Evolutionary conservation across 2,329 filamentous ascomycete genomes (phyloP).

Genomic region (Chaetothyriales sp.): DNA sequence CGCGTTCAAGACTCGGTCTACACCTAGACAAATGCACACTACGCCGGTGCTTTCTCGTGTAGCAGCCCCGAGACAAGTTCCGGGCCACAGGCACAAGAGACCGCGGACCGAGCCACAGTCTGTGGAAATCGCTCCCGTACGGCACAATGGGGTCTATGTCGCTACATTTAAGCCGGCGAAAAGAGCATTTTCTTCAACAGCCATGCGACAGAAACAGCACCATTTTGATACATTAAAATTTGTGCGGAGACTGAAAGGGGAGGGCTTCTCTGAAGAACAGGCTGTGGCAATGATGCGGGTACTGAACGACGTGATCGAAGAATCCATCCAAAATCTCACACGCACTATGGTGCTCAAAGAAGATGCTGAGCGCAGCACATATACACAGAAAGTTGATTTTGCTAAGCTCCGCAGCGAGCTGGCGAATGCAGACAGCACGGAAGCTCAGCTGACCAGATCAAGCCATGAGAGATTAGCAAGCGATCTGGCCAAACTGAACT

Average conservation of each 20-base stretch:
- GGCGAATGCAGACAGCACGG: slow-evolving; percentile 78
- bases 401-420: slow-evolving; percentile 92
- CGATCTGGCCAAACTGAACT: slow-evolving; percentile 87
- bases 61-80: slow-evolving; percentile 2
- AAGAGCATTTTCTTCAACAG: slow-evolving; percentile 51
- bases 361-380: slow-evolving; percentile 45
- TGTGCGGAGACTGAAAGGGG: slow-evolving; percentile 73
- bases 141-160: slow-evolving; percentile 36
- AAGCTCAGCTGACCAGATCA: slow-evolving; percentile 73
- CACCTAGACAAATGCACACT: background rate
- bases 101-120: slow-evolving; percentile 7
- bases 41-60: background rate
- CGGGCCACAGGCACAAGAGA: slow-evolving; percentile 1
- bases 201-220: slow-evolving; percentile 55
- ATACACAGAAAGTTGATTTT: slow-evolving; percentile 88
- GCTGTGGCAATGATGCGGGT: slow-evolving; percentile 98
- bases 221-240: slow-evolving; percentile 98
- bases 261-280: slow-evolving; percentile 92
- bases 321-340: slow-evolving; percentile 94
- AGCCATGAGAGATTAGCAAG: slow-evolving; percentile 88
- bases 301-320: slow-evolving; percentile 89
- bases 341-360: slow-evolving; percentile 96
- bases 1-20: slow-evolving; percentile 3
- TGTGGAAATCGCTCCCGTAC: slow-evolving; percentile 22
- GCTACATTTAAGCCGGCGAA: slow-evolving; percentile 29